These are phyloP conservation scores for Beauveria scarabaeidicola DNA, from an alignment of 2,329 filamentous ascomycete genomes.

Conservation along the genomic window DNA sequence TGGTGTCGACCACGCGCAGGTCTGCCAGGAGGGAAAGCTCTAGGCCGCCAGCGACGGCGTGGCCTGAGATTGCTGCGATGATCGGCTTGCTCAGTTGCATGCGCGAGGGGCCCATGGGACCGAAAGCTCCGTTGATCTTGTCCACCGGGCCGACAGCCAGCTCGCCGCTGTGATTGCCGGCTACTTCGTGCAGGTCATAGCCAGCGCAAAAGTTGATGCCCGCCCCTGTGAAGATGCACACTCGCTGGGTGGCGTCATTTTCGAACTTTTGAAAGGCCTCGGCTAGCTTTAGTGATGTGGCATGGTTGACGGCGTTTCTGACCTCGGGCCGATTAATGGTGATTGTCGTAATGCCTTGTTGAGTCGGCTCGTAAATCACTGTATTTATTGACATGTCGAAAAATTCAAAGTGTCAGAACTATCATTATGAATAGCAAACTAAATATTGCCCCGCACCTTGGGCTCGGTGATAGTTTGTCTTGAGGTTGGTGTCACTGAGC, in stretches of 20 bases:
- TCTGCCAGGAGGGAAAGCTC: slow-evolving; percentile 46
- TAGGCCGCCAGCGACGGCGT: slow-evolving; percentile 45
- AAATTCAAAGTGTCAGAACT: no score
- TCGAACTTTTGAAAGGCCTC: slow-evolving; percentile 42
- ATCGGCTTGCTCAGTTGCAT: slow-evolving; percentile 43
- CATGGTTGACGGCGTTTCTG: slow-evolving; percentile 43
- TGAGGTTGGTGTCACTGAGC: no score
- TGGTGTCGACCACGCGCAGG: slow-evolving; percentile 43
- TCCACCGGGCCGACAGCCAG: slow-evolving; percentile 11
- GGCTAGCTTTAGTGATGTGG: slow-evolving; percentile 39
- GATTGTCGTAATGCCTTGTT: slow-evolving; percentile 43
- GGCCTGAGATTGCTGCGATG: slow-evolving; percentile 41
- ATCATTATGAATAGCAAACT: no score
- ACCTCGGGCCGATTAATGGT: slow-evolving; percentile 42
- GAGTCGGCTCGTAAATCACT: slow-evolving; percentile 11
- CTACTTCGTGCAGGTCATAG: slow-evolving; percentile 41
- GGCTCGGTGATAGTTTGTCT: no score
- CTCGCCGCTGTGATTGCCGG: slow-evolving; percentile 14
- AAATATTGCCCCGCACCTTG: no score
- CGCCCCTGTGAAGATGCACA: slow-evolving; percentile 41
- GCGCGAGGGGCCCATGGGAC: slow-evolving; percentile 44
- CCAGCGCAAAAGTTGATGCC: slow-evolving; percentile 43
- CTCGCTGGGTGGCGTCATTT: slow-evolving; percentile 38
- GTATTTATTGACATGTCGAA: not conserved
- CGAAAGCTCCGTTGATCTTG: slow-evolving; percentile 20